Percentiles rank a stretch among this genome's conserved stretches.
Evolutionary conservation across 208 protist genomes (phyloP).

Genomic region (Trypanosoma lewisi): DNA sequence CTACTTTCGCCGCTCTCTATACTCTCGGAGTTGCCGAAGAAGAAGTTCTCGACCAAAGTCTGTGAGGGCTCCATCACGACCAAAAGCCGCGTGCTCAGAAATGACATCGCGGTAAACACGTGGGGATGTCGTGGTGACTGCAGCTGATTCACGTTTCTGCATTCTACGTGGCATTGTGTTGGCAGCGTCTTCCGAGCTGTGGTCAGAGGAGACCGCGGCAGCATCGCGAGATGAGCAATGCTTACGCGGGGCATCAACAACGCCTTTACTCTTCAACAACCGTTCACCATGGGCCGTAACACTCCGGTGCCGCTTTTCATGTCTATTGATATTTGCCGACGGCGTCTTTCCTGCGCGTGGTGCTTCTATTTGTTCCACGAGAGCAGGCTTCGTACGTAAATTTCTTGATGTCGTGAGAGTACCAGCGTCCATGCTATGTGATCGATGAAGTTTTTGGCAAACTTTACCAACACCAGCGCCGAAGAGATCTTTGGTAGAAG

Average conservation of each 20-base stretch:
- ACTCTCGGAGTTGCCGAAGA: slow-evolving; percentile 52
- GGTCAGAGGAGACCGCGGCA: slow-evolving; percentile 4
- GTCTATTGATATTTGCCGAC: neutral
- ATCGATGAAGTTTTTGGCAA: neutral
- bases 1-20: slow-evolving; percentile 22
- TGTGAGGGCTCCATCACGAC: slow-evolving; percentile 31
- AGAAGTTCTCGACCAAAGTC: slow-evolving; percentile 68
- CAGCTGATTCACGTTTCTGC: neutral
- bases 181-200: slow-evolving; percentile 5
- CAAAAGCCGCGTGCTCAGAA: slow-evolving; percentile 38
- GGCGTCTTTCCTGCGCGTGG: neutral
- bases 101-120: slow-evolving; percentile 31
- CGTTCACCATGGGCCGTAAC: neutral
- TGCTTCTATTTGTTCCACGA: neutral
- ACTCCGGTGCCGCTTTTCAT: neutral
- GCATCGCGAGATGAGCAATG: neutral
- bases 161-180: neutral
- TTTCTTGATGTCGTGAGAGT: neutral
- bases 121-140: neutral
- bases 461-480: neutral
- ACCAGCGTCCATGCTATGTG: neutral
- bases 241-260: neutral
- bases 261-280: neutral
- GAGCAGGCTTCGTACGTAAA: neutral
- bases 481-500: slow-evolving; percentile 17